Evolutionary conservation across 2,329 filamentous ascomycete species (phyloP).

Genomic region (Akanthomyces muscarius): DNA sequence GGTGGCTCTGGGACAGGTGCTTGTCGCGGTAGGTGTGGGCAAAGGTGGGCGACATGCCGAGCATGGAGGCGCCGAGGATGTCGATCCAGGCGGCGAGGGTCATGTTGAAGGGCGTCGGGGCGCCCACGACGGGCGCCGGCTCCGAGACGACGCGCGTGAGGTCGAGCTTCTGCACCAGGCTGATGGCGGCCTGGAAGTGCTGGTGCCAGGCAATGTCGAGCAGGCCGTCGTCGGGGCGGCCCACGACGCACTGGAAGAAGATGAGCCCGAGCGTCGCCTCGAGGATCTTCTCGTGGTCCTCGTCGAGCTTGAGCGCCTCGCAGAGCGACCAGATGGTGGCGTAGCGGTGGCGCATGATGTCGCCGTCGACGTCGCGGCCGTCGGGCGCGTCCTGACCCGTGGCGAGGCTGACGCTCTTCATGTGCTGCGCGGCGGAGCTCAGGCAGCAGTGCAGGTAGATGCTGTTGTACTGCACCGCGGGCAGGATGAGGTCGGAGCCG

Average conservation of each 20-base stretch:
- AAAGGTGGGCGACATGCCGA: conserved; percentile 78
- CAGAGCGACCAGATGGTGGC: conserved; percentile 83
- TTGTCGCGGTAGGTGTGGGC: conserved; percentile 95
- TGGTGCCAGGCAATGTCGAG: conserved; percentile 95
- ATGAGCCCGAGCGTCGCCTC: conserved; percentile 93
- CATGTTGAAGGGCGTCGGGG: conserved; percentile 87
- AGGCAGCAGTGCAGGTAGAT: conserved; percentile 94
- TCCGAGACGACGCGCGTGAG: conserved; percentile 66
- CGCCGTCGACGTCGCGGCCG: conserved; percentile 47
- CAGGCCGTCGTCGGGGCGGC: conserved; percentile 75
- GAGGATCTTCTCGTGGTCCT: conserved; percentile 80
- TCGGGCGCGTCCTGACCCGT: conserved; percentile 64
- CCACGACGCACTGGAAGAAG: conserved; percentile 92
- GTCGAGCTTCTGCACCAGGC: conserved; percentile 78
- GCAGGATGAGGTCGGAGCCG: conserved; percentile 76
- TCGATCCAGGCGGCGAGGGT: conserved; percentile 93
- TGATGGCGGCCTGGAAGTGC: conserved; percentile 89
- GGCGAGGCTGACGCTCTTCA: conserved; percentile 66
- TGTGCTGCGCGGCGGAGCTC: conserved; percentile 86
- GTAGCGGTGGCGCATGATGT: conserved; percentile 89
- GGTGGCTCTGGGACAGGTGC: conserved; percentile 65
- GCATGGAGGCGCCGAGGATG: conserved; percentile 91
- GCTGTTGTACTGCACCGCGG: conserved; percentile 85
- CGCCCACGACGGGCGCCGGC: conserved; percentile 45
- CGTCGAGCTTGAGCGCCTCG: conserved; percentile 73